Base-by-base conservation (phyloP, 192 early-diverging fungal genomes). In the Linnemannia zychae region DNA sequence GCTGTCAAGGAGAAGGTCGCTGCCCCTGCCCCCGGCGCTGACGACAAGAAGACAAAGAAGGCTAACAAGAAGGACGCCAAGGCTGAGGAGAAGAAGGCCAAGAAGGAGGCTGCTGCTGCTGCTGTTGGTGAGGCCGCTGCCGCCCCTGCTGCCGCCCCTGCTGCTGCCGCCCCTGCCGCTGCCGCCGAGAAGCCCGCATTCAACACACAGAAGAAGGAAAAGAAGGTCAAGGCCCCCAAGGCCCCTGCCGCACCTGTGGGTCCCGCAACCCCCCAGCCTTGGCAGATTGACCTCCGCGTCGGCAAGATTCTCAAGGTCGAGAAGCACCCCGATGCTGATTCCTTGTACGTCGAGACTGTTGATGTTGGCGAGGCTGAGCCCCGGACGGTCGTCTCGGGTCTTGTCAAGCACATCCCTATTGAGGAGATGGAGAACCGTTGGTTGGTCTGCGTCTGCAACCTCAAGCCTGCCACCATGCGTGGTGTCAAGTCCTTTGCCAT, bases 271-370 rank as follows among this genome's bases (percentile, higher is more conserved):
- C 91, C 93, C 66, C 90, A 91, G 38, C 94, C 93, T 13, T 95
- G 96, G 57, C 94, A 96, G 85, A 90, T 99, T 46, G 97, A 99
- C 88, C 94, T 99, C 76, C 94, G 96, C 40, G 97, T 99, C 50
- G 98, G 98, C 46, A 93, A 93, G 75, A 97, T 99, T 67, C 67
- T 96, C 74, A 88, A 90, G 28, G 95, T 94, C 37, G 88, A 94
- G 86, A 95, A 95, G 87, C 98, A 99, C 87, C 95, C 96, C n/a
- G 96, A 97, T 80, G 98, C 98, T 6, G 98, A 99, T 86, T 89
- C 97, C 11, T 90, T 99, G 20, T 99, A 99, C 81, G 97, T 99
- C 28, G 98, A 99, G 89, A 89, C 95, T 77, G 97, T 99, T 79
- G 97, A 99, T 80, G 84, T 94, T 40, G 97, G 97, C 72, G 98